These are phyloP conservation scores for Ophiocordyceps camponoti-saundersi DNA, from an alignment of 2,329 filamentous ascomycete genomes.

Conservation along the genomic window DNA sequence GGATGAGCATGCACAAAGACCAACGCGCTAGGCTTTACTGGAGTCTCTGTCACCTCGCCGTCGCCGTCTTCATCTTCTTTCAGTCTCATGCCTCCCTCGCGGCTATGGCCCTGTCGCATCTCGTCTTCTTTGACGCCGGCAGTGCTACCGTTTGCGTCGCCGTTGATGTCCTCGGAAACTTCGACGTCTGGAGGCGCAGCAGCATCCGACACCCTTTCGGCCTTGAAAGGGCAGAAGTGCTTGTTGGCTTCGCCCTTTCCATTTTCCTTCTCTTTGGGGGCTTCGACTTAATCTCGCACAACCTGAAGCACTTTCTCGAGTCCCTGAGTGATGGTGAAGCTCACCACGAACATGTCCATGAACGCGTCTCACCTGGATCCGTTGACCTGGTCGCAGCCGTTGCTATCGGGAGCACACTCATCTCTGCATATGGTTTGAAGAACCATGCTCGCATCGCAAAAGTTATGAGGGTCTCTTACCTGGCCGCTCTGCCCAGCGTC, in stretches of 20 bases:
- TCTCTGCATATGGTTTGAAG: slow-evolving; percentile 72
- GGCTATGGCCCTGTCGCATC: slow-evolving; percentile 79
- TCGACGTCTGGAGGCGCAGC: slow-evolving; percentile 91
- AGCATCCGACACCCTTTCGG: slow-evolving; percentile 89
- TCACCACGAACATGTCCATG: slow-evolving; percentile 53
- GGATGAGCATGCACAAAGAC: slow-evolving; percentile 75
- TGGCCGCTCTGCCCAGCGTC: slow-evolving; percentile 68
- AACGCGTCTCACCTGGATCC: slow-evolving; percentile 51
- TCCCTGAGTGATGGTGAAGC: slow-evolving; percentile 39
- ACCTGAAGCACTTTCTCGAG: slow-evolving; percentile 83
- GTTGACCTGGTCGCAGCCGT: slow-evolving; percentile 69
- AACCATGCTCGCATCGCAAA: slow-evolving; percentile 89
- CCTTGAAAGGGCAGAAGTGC: slow-evolving; percentile 79
- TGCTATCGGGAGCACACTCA: slow-evolving; percentile 65
- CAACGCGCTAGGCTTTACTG: slow-evolving; percentile 73
- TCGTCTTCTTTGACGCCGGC: slow-evolving; percentile 90
- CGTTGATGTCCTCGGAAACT: slow-evolving; percentile 88
- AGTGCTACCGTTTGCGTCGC: slow-evolving; percentile 81
- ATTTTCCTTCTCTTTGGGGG: slow-evolving; percentile 96
- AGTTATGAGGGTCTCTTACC: slow-evolving; percentile 72
- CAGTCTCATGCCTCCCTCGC: slow-evolving; percentile 73
- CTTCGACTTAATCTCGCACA: slow-evolving; percentile 86
- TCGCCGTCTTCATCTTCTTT: slow-evolving; percentile 75
- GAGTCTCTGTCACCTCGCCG: slow-evolving; percentile 74
- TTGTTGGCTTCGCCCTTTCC: slow-evolving; percentile 90